Evolutionary conservation across 306 rosid species (phyloP).

Genomic region (Luffa acutangula): DNA sequence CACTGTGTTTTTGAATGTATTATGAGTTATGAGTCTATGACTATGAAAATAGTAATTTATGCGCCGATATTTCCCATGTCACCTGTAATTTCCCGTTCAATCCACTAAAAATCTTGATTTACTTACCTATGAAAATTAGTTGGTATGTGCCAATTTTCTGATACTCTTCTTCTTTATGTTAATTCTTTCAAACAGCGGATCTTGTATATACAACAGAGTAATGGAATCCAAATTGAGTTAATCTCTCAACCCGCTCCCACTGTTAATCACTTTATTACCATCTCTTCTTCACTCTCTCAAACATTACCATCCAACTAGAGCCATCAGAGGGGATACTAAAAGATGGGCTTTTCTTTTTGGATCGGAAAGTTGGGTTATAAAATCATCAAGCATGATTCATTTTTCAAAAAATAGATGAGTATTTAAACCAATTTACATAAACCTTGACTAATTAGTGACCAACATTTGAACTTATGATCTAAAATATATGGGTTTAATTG

Average conservation of each 20-base stretch:
- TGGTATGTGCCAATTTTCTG: constrained; percentile 4
- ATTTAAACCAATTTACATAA: neutral
- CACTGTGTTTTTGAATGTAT: neutral
- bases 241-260: too few species aligned
- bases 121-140: neutral
- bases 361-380: neutral
- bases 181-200: neutral
- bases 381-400: neutral
- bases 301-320: too few species aligned
- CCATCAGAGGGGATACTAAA: neutral
- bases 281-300: too few species aligned
- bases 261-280: too few species aligned
- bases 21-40: neutral
- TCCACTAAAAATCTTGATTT: neutral
- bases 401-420: neutral
- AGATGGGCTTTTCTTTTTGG: neutral
- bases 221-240: too few species aligned
- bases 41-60: neutral
- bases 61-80: neutral
- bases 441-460: neutral
- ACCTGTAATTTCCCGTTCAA: neutral
- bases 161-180: neutral
- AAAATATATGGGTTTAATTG: neutral
- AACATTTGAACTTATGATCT: neutral
- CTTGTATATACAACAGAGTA: neutral